Evolutionary conservation across 106 monocot genomes (phyloP).

Genomic region (Amphibolis antarctica): DNA sequence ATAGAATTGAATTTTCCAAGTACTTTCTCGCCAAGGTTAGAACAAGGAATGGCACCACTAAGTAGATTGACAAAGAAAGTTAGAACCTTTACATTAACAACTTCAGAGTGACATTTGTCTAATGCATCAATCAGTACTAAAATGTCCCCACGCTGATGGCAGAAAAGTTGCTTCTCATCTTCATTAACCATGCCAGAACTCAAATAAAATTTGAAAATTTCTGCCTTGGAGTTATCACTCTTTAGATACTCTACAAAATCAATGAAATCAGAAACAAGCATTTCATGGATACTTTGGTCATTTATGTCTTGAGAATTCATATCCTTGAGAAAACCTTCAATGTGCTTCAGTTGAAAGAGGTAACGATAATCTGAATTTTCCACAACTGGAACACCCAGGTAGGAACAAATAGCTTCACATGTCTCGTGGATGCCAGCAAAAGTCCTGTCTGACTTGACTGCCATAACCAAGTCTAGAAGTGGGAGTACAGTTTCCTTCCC

Average conservation of each 20-base stretch:
- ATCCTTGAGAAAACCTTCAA: conserved; percentile 45
- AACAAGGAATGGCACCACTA: conserved; percentile 21
- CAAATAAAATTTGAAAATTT: conserved; percentile 42
- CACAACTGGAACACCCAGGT: conserved; percentile 21
- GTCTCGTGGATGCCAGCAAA: conserved; percentile 44
- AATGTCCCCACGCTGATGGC: conserved; percentile 33
- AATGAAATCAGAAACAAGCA: conserved; percentile 34
- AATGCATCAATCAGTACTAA: conserved; percentile 56
- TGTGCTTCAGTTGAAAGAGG: conserved; percentile 61
- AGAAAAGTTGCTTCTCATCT: conserved; percentile 31
- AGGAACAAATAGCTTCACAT: conserved; percentile 56
- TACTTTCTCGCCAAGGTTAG: conserved; percentile 44
- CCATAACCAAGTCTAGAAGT: conserved; percentile 47
- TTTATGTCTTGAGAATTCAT: conserved; percentile 23
- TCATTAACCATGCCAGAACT: conserved; percentile 24
- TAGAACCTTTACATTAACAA: conserved; percentile 66
- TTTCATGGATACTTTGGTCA: conserved; percentile 41
- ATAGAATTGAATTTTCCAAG: conserved; percentile 59
- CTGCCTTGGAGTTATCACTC: conserved; percentile 42
- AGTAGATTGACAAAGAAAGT: conserved; percentile 64
- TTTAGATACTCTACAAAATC: conserved; percentile 42
- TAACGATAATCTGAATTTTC: conserved; percentile 28
- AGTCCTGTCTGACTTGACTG: conserved; percentile 49
- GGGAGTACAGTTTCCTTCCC: conserved; percentile 20
- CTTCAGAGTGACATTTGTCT: conserved; percentile 60